Base-by-base conservation (phyloP, 106 monocot genomes). In the Phalaenopsis equestris region DNA sequence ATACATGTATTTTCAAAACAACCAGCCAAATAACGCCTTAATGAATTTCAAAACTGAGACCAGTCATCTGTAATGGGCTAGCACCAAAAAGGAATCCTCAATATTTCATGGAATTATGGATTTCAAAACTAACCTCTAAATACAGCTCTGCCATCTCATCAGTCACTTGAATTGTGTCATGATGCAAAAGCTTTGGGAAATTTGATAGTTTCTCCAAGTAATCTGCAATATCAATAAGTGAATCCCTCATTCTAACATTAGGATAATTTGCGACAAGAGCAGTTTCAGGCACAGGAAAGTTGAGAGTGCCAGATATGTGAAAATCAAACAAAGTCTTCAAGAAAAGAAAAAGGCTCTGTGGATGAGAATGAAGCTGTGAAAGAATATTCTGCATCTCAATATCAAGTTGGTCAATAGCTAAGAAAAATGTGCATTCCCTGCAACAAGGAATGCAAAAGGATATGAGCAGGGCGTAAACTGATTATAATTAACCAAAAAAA, bases 341-440 rank as follows among this genome's bases (percentile, higher is more conserved):
- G 82, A 94, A 93, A 70, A 99, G 91, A 81, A 99, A 99, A 76
- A 99, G 94, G 83, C 98, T 95, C 21, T 88, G n/a, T 37, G 88
- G 92, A 80, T 91, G 79, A 82, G 88, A 82, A 80, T 84, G 92
- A 82, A 99, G 93, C 47, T 85, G 57, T 67, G 86, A 87, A 4
- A 99, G 68, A 72, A 95, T 91, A 80, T 90, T 73, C 77, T 88
- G 83, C 55, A 79, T 87, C 80, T 93, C 92, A 75, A 75, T 80
- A 65, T 41, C 84, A 52, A 99, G 90, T 82, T 93, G 90, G 79
- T 95, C 94, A 80, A 93, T 78, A n/a, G 92, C 86, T 85, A 99
- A 86, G 78, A 99, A 81, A 81, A 93, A 99, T 14, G 98, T 83
- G 61, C 88, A 94, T 72, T 91, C 89, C 75, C 98, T 99, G 93